Evolutionary conservation across 768 basidiomycete genomes (phyloP).

Genomic region (Pisolithus marmoratus): DNA sequence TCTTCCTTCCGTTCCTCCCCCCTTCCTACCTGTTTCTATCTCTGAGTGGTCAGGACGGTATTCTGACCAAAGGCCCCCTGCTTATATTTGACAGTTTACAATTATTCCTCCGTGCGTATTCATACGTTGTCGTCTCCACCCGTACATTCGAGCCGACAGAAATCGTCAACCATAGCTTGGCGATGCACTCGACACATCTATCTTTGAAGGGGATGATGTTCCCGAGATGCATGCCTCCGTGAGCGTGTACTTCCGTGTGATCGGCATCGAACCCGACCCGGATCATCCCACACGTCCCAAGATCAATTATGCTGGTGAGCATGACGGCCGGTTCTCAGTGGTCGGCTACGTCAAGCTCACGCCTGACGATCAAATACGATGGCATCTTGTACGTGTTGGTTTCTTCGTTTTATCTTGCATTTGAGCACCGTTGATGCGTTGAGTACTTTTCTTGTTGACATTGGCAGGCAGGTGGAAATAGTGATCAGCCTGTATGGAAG

Average conservation of each 20-base stretch:
- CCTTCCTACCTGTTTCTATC: too few species aligned
- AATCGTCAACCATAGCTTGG: conserved; percentile 13
- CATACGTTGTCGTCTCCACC: neutral
- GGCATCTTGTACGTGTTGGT: conserved; percentile 51
- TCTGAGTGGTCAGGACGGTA: too few species aligned
- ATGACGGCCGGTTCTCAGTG: conserved; percentile 45
- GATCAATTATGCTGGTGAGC: conserved; percentile 49
- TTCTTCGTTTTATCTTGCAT: neutral
- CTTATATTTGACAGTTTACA: conserved; percentile 39
- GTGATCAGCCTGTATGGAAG: conserved; percentile 48
- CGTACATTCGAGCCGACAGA: neutral
- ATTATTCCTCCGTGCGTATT: conserved; percentile 31
- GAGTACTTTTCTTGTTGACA: neutral
- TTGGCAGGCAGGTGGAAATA: neutral
- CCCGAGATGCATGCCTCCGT: conserved; percentile 48
- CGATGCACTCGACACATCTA: conserved; percentile 32
- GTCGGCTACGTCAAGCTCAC: conserved; percentile 51
- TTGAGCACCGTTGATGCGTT: conserved; percentile 1
- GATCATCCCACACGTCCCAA: conserved; percentile 45
- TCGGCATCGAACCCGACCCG: conserved; percentile 38
- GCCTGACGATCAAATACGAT: conserved; percentile 50
- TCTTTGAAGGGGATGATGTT: conserved; percentile 49
- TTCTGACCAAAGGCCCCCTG: conserved; percentile 3
- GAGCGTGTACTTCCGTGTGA: conserved; percentile 41
- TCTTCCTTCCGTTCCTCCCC: neutral